Base-by-base conservation (phyloP, 495 filamentous ascomycete genomes). In the Aspergillus homomorphus region DNA sequence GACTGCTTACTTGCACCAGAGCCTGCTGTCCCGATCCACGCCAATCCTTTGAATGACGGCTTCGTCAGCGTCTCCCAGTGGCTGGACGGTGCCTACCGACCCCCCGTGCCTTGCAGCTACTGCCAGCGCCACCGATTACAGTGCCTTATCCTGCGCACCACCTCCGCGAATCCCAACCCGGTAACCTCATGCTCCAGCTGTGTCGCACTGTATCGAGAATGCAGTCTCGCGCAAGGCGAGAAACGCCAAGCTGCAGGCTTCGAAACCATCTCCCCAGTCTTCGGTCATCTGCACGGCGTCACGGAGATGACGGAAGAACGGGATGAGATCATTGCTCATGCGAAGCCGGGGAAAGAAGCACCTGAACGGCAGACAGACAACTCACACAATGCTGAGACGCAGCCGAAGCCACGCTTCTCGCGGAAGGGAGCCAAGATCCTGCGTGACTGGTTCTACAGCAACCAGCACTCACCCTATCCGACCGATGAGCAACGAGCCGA, bases 131-230 rank as follows among this genome's bases (percentile, higher is more conserved):
- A 72, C 46, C 70, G 75, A 3, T 62, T 80, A 6, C 75, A 78
- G 60, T 80, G 78, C 52, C 58, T 79, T 9, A 73, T 81, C 19
- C 62, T 80, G 24, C 72, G 74, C 30, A 79, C 77, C 3, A 71
- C 76, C 16, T 22, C 67, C 0, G 74, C 69, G 12, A 80, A 81
- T 45, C 78, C 77, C 1, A 81, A 81, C 61, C 82, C 84, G 28
- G 78, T 82, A 59, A 80, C 79, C 22, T 80, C 82, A 15, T 94
- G 90, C 64, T 90, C 87, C 0, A 86, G 86, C 59, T 94, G 90
- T 66, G 84, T 87, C 26, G 87, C 88, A n/a, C 71, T 94, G 4
- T 89, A 86, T 54, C 78, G 86, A 33, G 78, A 80, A 49, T 93
- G 89, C 73, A 90, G 87, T 72, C 83, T 91, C 65, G 73, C 77